Percentiles rank a stretch among this genome's conserved stretches.
phyloP scores from a whole-genome alignment of 257 asterid species.

The Solanum ossicruentum region DNA sequence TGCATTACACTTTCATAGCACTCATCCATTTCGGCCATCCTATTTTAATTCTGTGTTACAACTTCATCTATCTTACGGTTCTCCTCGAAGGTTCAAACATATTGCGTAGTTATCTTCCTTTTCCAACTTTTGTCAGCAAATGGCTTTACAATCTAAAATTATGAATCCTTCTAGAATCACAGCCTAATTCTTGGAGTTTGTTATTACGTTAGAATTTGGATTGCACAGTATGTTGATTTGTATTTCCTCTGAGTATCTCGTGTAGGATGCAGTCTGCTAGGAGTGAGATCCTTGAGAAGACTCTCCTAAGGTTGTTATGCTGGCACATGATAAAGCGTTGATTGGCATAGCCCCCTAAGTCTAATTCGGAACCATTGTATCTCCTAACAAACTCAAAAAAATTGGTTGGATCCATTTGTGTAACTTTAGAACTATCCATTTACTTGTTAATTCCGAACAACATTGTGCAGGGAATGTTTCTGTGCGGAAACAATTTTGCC shows the following conservation, averaged over 20 bases:
- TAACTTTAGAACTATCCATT: neutral
- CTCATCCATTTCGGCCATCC: neutral
- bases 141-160: neutral
- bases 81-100: neutral
- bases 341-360: neutral
- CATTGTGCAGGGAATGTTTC: neutral
- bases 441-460: neutral
- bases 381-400: neutral
- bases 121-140: neutral
- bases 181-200: neutral
- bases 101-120: neutral
- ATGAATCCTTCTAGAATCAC: neutral
- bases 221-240: neutral
- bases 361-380: neutral
- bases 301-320: neutral
- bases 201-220: neutral
- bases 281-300: neutral
- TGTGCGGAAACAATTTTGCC: neutral
- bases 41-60: neutral
- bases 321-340: neutral
- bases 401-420: neutral
- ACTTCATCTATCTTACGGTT: neutral
- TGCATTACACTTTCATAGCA: neutral
- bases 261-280: neutral
- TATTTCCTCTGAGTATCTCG: neutral